Evolutionary conservation across 192 early-diverging fungal genomes (phyloP), one percentile per base, ranked within the genome.

Genomic region (Rhizophagus prolifer): DNA sequence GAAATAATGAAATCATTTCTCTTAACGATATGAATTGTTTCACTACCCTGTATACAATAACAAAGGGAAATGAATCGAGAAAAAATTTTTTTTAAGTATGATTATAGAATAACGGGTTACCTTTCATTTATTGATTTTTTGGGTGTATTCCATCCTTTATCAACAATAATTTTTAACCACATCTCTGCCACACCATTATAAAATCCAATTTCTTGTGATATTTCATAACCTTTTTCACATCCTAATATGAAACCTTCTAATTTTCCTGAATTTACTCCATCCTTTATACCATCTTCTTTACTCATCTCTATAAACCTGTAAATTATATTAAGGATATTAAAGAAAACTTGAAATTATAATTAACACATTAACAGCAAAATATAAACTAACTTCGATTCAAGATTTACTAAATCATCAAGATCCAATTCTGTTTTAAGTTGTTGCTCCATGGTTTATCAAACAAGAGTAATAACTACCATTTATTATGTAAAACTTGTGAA

Each of bases 271-370:
- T 74, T 64, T 34, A 79, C 81, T n/a, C 88, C 88, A 31, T 83
- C 87, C 25, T 80, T 79, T 54, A 84, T 30, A 3, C 88, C 88
- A 58, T 88, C 88, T 36, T 89, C 86, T 67, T 80, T 77, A 34
- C 88, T 86, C 81, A 82, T 79, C 75, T 88, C 87, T 64, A 83
- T 79, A 76, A 89, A 89, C 84, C 88, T 89, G 65, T 46, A 72
- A 34, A 30, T 6, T 7, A 14, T 19, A 44, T 10, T 31, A 54
- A 44, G 10, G 7, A 31, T 12, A 28, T 58, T 23, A 47, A 26
- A 54, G 26, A 28, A 9, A 47, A 25, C 2, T n/a, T 0, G 21
- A 54, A 19, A 1, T 54, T 54, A 14, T 16, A 21, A 54, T n/a
- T n/a, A n/a, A n/a, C n/a, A 21, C 21, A 30, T n/a, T n/a, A n/a